These are phyloP conservation scores for Piper betle DNA, from an alignment of 164 flowering plant genomes.

Conservation along the genomic window DNA sequence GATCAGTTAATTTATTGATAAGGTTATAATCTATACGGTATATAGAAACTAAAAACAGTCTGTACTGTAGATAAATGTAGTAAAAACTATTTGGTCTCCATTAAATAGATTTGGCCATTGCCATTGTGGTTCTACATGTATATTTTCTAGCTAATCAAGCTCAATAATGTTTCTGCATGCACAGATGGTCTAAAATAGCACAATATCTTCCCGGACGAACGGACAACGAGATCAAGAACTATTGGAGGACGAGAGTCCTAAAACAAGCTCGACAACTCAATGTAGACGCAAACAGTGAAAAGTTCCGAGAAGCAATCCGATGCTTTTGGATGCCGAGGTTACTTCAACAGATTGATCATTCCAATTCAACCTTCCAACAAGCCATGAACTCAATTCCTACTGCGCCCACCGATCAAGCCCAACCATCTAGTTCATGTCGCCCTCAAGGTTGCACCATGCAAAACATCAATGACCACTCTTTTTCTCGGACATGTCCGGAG, in stretches of 20 bases:
- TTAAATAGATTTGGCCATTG: too few species aligned
- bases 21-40: too few species aligned
- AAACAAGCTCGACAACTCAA: conserved; percentile 66
- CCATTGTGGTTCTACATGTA: too few species aligned
- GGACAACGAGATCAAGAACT: conserved; percentile 84
- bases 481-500: conserved; percentile 7
- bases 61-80: too few species aligned
- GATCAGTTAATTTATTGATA: too few species aligned
- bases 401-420: background rate
- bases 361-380: conserved; percentile 3
- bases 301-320: conserved; percentile 34
- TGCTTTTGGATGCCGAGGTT: conserved; percentile 57
- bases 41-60: too few species aligned
- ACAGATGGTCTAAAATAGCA: conserved; percentile 88
- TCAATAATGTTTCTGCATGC: background rate
- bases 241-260: conserved; percentile 80
- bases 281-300: conserved; percentile 41
- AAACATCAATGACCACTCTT: background rate
- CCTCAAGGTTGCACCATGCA: background rate
- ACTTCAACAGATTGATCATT: conserved; percentile 41
- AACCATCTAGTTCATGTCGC: background rate
- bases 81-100: too few species aligned
- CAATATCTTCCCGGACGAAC: conserved; percentile 81
- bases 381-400: conserved; percentile 12
- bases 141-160: background rate